Conservation (phyloP, 2,329 filamentous ascomycete species). For the Cordyceps fumosorosea region DNA sequence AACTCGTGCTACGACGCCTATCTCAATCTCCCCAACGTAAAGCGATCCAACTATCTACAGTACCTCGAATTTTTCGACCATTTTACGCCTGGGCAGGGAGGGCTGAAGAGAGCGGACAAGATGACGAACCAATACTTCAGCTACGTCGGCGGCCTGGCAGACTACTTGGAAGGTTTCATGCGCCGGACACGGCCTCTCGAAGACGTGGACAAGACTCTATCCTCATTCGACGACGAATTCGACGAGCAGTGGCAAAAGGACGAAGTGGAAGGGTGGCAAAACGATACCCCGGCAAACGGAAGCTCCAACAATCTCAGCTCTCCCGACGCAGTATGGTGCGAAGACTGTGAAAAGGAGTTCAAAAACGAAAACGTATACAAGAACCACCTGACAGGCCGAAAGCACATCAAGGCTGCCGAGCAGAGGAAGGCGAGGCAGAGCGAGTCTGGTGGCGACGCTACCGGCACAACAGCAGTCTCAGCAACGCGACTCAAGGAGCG, state of each 20-base stretch:
- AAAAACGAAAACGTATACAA: slow-evolving; percentile 94
- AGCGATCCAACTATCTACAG: slow-evolving; percentile 82
- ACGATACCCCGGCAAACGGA: slow-evolving; percentile 39
- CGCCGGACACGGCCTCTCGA: slow-evolving; percentile 78
- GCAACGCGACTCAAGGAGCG: slow-evolving; percentile 71
- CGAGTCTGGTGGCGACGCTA: slow-evolving; percentile 27
- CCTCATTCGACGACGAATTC: slow-evolving; percentile 76
- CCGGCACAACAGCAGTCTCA: slow-evolving; percentile 25
- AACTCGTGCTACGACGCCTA: slow-evolving; percentile 79
- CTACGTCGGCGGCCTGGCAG: slow-evolving; percentile 73
- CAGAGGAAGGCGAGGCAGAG: slow-evolving; percentile 46
- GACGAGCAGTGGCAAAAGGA: slow-evolving; percentile 75
- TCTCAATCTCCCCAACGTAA: slow-evolving; percentile 80
- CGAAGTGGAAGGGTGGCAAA: slow-evolving; percentile 71
- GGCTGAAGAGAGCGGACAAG: slow-evolving; percentile 75
- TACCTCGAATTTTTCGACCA: slow-evolving; percentile 88
- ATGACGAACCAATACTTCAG: slow-evolving; percentile 87
- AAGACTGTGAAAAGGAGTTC: slow-evolving; percentile 90
- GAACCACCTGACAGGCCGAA: slow-evolving; percentile 80
- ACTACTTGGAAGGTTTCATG: slow-evolving; percentile 85
- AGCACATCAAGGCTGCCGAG: slow-evolving; percentile 80
- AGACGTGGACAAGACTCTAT: slow-evolving; percentile 72
- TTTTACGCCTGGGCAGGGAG: slow-evolving; percentile 67
- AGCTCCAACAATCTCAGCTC: slow-evolving; percentile 24
- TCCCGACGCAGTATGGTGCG: slow-evolving; percentile 74